Evolutionary conservation across 1,284 basidiomycete genomes (phyloP).

Genomic region (Trichosporon sp.): DNA sequence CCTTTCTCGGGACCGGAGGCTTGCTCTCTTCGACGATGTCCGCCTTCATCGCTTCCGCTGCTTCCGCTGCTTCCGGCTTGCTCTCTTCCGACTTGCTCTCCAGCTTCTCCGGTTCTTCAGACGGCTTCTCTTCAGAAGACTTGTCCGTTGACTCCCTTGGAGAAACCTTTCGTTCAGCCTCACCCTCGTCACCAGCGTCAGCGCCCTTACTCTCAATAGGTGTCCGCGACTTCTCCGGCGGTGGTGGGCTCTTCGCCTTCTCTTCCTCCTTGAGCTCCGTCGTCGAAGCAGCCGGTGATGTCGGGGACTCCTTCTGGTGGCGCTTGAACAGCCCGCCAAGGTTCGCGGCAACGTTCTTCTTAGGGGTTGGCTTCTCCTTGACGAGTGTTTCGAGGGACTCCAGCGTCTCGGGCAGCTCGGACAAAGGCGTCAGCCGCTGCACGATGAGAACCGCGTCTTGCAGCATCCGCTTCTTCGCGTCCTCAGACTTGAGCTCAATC

Average conservation of each 20-base stretch:
- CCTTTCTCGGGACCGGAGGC: too few relatives aligned
- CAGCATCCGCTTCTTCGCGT: conserved; percentile 73
- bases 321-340: conserved; percentile 42
- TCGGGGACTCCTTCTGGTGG: conserved; percentile 7
- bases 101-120: background rate
- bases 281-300: background rate
- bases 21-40: background rate
- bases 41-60: background rate
- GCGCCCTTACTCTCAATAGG: background rate
- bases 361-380: conserved; percentile 59
- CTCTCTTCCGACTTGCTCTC: background rate
- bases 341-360: conserved; percentile 35
- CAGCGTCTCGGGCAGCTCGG: conserved; percentile 58
- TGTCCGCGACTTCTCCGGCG: background rate
- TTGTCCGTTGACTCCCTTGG: background rate
- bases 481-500: conserved; percentile 72
- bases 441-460: conserved; percentile 73
- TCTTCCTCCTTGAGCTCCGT: background rate
- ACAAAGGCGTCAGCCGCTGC: conserved; percentile 65
- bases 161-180: background rate
- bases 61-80: background rate
- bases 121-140: background rate
- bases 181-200: background rate
- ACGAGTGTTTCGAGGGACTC: conserved; percentile 70
- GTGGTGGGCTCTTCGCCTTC: background rate